Percentiles rank a stretch among this genome's conserved stretches.
Conservation (phyloP, 352 stramenopile species). For the Globisporangium megalacanthum region DNA sequence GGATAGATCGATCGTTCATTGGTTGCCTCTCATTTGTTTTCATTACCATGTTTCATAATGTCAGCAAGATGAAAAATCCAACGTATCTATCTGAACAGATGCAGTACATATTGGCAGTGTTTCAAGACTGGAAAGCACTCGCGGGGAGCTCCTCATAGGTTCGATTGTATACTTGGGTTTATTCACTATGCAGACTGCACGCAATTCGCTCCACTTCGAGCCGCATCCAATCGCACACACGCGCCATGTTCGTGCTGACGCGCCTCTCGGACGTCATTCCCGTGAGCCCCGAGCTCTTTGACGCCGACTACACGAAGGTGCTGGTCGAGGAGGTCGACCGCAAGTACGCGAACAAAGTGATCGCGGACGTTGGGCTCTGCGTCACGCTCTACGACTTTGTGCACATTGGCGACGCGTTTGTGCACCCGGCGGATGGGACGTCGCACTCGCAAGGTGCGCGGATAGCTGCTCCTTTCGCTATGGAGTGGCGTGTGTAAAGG, state of each 20-base stretch:
- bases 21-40: too few species aligned
- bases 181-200: too few species aligned
- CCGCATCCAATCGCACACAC: not conserved
- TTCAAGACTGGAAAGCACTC: too few species aligned
- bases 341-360: constrained; percentile 90
- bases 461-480: not conserved
- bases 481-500: too few species aligned
- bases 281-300: constrained; percentile 73
- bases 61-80: too few species aligned
- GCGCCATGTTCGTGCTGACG: constrained; percentile 76
- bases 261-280: constrained; percentile 84
- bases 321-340: constrained; percentile 86
- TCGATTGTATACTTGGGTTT: too few species aligned
- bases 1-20: too few species aligned
- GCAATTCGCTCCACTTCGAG: too few species aligned
- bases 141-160: too few species aligned
- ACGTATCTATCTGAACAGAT: too few species aligned
- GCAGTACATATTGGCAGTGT: too few species aligned
- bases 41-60: too few species aligned
- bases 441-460: constrained; percentile 71
- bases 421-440: constrained; percentile 81
- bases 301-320: constrained; percentile 80
- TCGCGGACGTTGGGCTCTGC: constrained; percentile 83
- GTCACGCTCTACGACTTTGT: constrained; percentile 89
- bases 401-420: constrained; percentile 78